These are phyloP conservation scores for Mycena latifolia DNA, from an alignment of 768 basidiomycete species.

Conservation along the genomic window DNA sequence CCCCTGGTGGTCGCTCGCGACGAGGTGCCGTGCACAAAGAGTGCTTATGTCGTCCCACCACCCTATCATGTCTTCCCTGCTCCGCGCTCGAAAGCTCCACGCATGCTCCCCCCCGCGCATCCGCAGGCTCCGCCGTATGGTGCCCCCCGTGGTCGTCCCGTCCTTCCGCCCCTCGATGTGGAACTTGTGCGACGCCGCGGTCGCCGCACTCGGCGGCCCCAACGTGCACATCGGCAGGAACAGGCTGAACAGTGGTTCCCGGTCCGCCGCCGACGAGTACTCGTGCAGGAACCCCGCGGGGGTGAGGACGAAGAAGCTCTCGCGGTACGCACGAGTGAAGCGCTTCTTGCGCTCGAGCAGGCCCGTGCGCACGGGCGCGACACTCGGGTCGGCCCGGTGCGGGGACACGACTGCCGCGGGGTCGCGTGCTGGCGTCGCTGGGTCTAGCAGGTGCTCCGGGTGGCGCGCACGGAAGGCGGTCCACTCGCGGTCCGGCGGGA, in stretches of 20 bases:
- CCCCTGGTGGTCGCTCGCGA: slow-evolving; percentile 92
- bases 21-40: slow-evolving; percentile 93
- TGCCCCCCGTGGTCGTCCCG: slow-evolving; percentile 73
- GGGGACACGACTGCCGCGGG: slow-evolving; percentile 86
- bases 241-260: slow-evolving; percentile 81
- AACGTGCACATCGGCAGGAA: slow-evolving; percentile 97
- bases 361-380: slow-evolving; percentile 89
- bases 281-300: slow-evolving; percentile 98
- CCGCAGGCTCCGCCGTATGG: slow-evolving; percentile 59
- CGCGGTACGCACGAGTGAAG: slow-evolving; percentile 88
- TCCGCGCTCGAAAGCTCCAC: slow-evolving; percentile 91
- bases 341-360: slow-evolving; percentile 95
- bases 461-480: slow-evolving; percentile 94
- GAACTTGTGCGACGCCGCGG: slow-evolving; percentile 91
- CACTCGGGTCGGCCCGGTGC: slow-evolving; percentile 89
- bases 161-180: slow-evolving; percentile 95
- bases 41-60: slow-evolving; percentile 99
- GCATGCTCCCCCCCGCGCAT: slow-evolving; percentile 65
- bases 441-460: slow-evolving; percentile 95
- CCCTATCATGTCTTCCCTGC: slow-evolving; percentile 98
- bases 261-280: slow-evolving; percentile 67
- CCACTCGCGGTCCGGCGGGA: slow-evolving; percentile 94
- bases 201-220: slow-evolving; percentile 83
- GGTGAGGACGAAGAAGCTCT: slow-evolving; percentile 93
- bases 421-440: slow-evolving; percentile 93